A percentile compares a stretch with the other conserved stretches of the same genome.
These are phyloP conservation scores for Cadophora sp. DNA, from an alignment of 2,329 filamentous ascomycete species.

Conservation along the genomic window DNA sequence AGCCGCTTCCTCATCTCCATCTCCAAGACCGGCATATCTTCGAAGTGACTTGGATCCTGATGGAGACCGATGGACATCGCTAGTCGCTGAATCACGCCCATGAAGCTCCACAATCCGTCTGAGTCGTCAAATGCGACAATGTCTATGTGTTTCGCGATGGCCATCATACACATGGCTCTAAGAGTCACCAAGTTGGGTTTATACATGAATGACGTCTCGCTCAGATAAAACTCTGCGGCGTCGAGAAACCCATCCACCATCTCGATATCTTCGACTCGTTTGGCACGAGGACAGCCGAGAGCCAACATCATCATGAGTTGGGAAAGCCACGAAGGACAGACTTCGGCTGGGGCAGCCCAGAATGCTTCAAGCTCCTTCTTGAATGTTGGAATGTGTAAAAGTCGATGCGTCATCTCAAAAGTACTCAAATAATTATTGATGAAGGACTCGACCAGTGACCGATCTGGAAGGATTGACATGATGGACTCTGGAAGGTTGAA, in stretches of 20 bases:
- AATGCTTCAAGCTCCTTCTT: not conserved
- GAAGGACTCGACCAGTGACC: not conserved
- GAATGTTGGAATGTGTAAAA: not conserved
- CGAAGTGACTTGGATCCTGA: not conserved
- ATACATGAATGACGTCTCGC: not conserved
- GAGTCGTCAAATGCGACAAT: not conserved
- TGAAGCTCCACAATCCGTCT: not conserved
- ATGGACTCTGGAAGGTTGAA: not conserved
- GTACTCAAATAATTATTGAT: not conserved
- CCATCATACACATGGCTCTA: not conserved
- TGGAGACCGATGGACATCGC: not conserved
- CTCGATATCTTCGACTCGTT: not conserved
- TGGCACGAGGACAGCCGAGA: not conserved
- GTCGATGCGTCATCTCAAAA: not conserved
- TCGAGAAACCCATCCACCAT: not conserved
- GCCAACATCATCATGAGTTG: not conserved
- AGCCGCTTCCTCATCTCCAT: not conserved
- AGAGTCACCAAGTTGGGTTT: not conserved
- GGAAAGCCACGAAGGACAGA: not conserved
- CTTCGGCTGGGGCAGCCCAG: not conserved
- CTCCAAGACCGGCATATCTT: not conserved
- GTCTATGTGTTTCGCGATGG: not conserved
- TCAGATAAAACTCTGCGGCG: not conserved
- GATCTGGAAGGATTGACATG: not conserved
- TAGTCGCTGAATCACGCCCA: not conserved